phyloP scores from a whole-genome alignment of 2,329 filamentous ascomycete genomes.

The Diaporthe ampelina region DNA sequence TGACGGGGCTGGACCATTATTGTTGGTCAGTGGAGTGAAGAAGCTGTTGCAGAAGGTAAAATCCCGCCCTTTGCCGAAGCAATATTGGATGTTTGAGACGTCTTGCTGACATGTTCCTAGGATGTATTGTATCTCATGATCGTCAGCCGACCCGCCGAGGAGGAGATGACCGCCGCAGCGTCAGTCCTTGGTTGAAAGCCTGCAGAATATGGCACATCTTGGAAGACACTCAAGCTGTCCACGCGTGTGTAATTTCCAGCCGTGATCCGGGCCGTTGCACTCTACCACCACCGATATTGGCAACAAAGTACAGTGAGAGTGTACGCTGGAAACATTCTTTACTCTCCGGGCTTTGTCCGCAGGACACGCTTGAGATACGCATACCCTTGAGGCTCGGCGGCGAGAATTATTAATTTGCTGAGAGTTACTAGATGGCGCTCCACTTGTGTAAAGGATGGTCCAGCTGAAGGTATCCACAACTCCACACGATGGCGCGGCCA shows the following conservation, averaged over 20 bases:
- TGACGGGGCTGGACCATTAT: too few species aligned
- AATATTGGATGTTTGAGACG: not conserved
- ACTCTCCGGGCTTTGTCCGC: not conserved
- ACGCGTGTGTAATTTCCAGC: too few species aligned
- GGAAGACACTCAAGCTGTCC: too few species aligned
- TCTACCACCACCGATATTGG: not conserved
- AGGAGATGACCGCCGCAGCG: constrained; percentile 17
- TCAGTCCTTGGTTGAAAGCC: not conserved
- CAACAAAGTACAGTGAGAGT: too few species aligned
- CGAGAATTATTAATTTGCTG: not conserved
- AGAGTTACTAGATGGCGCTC: not conserved
- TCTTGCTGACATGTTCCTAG: constrained; percentile 29
- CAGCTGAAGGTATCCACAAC: constrained; percentile 18
- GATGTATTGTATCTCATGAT: constrained; percentile 42
- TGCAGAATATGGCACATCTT: too few species aligned
- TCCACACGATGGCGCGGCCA: constrained; percentile 29
- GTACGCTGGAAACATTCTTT: not conserved
- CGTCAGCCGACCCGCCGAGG: constrained; percentile 36
- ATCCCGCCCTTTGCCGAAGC: not conserved
- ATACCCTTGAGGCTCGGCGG: constrained; percentile 6
- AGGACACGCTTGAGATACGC: not conserved
- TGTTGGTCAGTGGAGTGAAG: too few species aligned
- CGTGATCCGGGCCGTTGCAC: not conserved
- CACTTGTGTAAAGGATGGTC: constrained; percentile 32
- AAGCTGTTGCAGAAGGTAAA: too few species aligned